Evolutionary conservation across 306 rosid species (phyloP).

Genomic region (Fragaria ananassa): DNA sequence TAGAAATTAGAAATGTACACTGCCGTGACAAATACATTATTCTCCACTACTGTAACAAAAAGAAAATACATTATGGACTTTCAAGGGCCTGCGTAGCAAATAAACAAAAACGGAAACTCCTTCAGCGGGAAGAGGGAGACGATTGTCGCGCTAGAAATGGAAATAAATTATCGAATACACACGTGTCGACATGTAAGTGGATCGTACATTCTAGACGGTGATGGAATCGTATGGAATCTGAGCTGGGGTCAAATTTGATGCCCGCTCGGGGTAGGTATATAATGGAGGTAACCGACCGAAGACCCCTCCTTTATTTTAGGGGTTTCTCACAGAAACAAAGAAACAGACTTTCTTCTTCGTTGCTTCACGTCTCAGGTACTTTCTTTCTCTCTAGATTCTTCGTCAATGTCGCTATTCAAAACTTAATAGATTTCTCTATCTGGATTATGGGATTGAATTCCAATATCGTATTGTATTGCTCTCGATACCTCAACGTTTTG

Average conservation of each 20-base stretch:
- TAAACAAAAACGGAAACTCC: background rate
- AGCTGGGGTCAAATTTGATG: background rate
- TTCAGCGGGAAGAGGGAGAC: background rate
- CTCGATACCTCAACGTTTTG: too few relatives aligned
- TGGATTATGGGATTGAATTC: background rate
- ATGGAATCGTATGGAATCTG: slow-evolving; percentile 29
- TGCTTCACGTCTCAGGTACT: slow-evolving; percentile 5
- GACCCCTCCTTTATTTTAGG: background rate
- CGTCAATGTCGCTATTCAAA: background rate
- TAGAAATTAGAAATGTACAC: too few relatives aligned
- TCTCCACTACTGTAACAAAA: too few relatives aligned
- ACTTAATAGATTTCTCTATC: background rate
- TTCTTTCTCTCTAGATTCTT: background rate
- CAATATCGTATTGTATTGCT: background rate
- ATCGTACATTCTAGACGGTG: slow-evolving; percentile 57
- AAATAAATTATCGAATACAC: background rate
- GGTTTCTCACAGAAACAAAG: background rate
- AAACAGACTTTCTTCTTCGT: background rate
- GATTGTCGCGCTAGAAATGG: background rate
- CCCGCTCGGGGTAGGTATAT: slow-evolving; percentile 3
- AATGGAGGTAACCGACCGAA: background rate
- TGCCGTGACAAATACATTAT: too few relatives aligned
- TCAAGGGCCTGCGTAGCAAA: background rate
- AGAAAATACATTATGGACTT: background rate
- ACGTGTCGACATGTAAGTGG: slow-evolving; percentile 6